Conservation (phyloP, 75 land plant genomes). For the Cryptomeria japonica region DNA sequence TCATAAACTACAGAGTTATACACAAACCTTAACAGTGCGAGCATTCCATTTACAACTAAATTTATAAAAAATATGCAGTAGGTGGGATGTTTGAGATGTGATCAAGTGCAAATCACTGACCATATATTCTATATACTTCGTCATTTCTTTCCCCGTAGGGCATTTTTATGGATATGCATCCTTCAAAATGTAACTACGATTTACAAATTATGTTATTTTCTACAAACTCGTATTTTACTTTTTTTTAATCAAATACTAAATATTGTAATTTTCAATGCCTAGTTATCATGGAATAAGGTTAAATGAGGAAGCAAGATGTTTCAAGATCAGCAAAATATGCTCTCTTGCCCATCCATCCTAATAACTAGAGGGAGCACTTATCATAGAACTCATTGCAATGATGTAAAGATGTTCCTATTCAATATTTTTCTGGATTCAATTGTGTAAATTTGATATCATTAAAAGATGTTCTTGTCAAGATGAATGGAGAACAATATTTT, state of each 20-base stretch:
- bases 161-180: neutral
- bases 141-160: neutral
- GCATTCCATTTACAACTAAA: neutral
- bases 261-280: neutral
- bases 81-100: neutral
- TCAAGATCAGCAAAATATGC: neutral
- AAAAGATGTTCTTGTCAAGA: neutral
- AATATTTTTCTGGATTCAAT: too few relatives aligned
- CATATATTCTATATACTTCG: neutral
- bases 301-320: neutral
- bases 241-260: neutral
- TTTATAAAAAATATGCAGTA: neutral
- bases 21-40: neutral
- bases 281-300: neutral
- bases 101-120: neutral
- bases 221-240: neutral
- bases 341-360: neutral
- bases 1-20: too few relatives aligned
- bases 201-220: too few relatives aligned
- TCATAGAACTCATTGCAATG: neutral
- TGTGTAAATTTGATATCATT: too few relatives aligned
- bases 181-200: neutral
- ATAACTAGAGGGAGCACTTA: neutral
- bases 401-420: neutral
- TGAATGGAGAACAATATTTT: neutral